Base-by-base conservation (phyloP, 768 basidiomycete species). In the Tylopilus sp. region DNA sequence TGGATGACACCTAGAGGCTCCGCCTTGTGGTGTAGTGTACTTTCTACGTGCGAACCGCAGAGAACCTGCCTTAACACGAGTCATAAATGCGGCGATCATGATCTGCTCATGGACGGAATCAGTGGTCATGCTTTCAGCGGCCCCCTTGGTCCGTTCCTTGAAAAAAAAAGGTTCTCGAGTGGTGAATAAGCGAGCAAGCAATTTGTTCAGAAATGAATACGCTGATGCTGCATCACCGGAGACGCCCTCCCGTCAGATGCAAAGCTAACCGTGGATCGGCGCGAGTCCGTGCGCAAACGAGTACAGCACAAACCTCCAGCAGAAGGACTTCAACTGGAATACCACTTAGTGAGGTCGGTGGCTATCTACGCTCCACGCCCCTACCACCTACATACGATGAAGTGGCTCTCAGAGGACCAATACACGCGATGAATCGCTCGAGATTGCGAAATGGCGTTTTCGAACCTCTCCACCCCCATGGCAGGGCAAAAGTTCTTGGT, bases 21-120 rank as follows among this genome's bases (percentile, higher is more conserved):
- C n/a, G 73, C 73, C 40, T 58, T 77, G 20, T 75, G 73, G 75
- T 77, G 72, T 51, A 56, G 55, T 33, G 67, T 65, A 40, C 76
- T 77, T 63, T 60, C 59, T 13, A 51, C 40, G 13, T 50, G 41
- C 21, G 75, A 76, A 55, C 60, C 75, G 35, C 57, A 57, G 45
- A n/a, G 28, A 18, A 3, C 2, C 23, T 22, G 17, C 21, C 13
- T 31, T 39, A 21, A 45, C 18, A 17, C 22, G 30, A 21, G 1
- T 35, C 11, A 13, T 48, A 71, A 71, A 50, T 74, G 75, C 56
- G 74, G 75, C 56, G 74, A 75, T 53, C 64, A 72, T 15, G 73
- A 72, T 57, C 47, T 76, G 11, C 57, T 70, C 30, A 70, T 75
- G 69, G 66, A 69, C 56, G 65, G 67, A 26, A 50, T 67, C 17